Evolutionary conservation across 2,329 filamentous ascomycete species (phyloP).

Genomic region (Apiospora rasikravindrae): DNA sequence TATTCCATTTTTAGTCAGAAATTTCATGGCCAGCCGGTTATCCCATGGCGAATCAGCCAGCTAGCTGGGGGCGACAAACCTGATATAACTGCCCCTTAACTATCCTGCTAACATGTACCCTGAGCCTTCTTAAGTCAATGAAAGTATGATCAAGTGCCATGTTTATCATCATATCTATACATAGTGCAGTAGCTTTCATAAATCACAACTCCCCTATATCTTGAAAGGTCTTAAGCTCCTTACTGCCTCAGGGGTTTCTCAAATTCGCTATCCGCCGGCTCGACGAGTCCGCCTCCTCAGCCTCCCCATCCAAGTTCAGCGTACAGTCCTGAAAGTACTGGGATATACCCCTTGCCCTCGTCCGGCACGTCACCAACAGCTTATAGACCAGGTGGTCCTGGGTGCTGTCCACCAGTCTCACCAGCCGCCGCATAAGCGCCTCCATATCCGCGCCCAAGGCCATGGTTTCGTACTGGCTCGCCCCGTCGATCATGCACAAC

Average conservation of each 20-base stretch:
- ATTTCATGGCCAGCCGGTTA: no score
- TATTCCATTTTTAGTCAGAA: no score
- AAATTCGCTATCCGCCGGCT: slow-evolving; percentile 22
- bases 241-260: neutral
- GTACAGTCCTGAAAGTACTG: slow-evolving; percentile 26
- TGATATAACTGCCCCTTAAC: no score
- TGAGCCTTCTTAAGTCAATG: no score
- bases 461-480: slow-evolving; percentile 24
- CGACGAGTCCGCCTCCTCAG: slow-evolving; percentile 24
- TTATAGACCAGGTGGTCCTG: slow-evolving; percentile 26
- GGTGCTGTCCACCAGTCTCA: slow-evolving; percentile 15
- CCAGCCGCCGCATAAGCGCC: slow-evolving; percentile 21
- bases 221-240: no score
- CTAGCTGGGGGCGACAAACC: no score
- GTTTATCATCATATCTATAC: no score
- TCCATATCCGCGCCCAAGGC: slow-evolving; percentile 21
- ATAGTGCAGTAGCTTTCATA: no score
- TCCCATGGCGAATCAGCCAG: neutral
- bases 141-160: no score
- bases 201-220: no score
- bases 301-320: slow-evolving; percentile 21
- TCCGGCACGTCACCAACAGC: slow-evolving; percentile 25
- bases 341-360: slow-evolving; percentile 22
- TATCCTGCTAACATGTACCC: no score
- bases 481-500: slow-evolving; percentile 28